These are phyloP conservation scores for Rozella allomycis DNA, from an alignment of 371 early-diverging fungal genomes.

Conservation along the genomic window DNA sequence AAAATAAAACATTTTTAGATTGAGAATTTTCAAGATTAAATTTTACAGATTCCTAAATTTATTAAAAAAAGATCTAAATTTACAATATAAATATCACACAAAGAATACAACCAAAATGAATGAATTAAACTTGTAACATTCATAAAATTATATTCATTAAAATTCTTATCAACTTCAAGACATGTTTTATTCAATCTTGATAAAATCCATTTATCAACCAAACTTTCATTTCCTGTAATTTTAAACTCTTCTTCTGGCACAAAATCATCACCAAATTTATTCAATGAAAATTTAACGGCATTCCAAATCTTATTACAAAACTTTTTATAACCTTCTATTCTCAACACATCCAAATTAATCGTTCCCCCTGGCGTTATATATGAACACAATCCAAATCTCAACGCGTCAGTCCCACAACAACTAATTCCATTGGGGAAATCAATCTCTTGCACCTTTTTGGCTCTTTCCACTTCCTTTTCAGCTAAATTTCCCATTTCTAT, in stretches of 20 bases:
- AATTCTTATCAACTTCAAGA: conserved; percentile 41
- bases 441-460: conserved; percentile 42
- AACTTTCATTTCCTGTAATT: conserved; percentile 54
- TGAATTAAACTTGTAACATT: conserved; percentile 67
- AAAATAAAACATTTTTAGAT: conserved; percentile 64
- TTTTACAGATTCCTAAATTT: conserved; percentile 49
- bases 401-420: conserved; percentile 96
- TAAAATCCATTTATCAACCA: conserved; percentile 84
- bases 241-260: conserved; percentile 29
- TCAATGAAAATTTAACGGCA: conserved; percentile 66
- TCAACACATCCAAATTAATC: conserved; percentile 88
- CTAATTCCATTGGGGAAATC: conserved; percentile 98
- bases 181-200: conserved; percentile 65
- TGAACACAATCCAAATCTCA: conserved; percentile 87
- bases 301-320: conserved; percentile 99
- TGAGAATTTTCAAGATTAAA: too few species aligned
- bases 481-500: conserved; percentile 75
- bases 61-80: neutral
- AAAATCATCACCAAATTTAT: conserved; percentile 69
- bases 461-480: conserved; percentile 71
- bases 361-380: conserved; percentile 60
- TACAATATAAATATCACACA: conserved; percentile 96
- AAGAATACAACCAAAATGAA: conserved; percentile 88
- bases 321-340: conserved; percentile 95
- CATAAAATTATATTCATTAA: conserved; percentile 88